Base-by-base conservation (phyloP, 2,329 filamentous ascomycete species). In the Clonostachys solani region DNA sequence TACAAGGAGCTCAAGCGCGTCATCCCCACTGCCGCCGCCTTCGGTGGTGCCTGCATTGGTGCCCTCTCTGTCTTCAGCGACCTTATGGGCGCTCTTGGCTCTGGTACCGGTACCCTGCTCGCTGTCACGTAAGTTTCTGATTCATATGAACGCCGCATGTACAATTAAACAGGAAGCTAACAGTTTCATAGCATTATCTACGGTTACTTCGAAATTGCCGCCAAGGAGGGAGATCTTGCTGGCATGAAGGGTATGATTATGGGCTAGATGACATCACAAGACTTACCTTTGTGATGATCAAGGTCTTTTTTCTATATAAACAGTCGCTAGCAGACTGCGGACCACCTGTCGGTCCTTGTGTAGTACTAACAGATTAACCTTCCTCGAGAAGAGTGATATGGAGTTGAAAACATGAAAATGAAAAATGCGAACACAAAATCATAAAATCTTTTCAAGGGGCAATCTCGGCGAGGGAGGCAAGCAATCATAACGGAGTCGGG, bases 1-100 rank as follows among this genome's bases (percentile, higher is more conserved):
- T 99, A 99, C 84, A 95, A 95, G 81, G 94, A 99, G 76, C 84
- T 99, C 55, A 99, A 99, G 88, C 88, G 94, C 64, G 94, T 99
- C 62, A 99, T 99, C 56, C 95, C 94, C 54, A 97, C 94, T 51
- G 95, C 94, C 52, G 94, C 94, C 55, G 94, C 95, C 61, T 99
- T 99, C 58, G 94, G 95, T 72, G 94, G 94, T 80, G 94, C 94
- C 57, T 97, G 92, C 79, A 99, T 99, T 77, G 94, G 94, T 77
- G 92, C 89, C 58, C 84, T 99, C 55, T 97, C 92, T 45, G 92
- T 99, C 62, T 85, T 88, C 63, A 95, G 89, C 68, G 94, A 99
- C 72, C 85, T 99, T 54, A 84, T 97, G 71, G 94, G 94, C 59
- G 94, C 95, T 64, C 82, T 99, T 45, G 94, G 94, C 66, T 95